phyloP scores from a whole-genome alignment of 2,329 filamentous ascomycete genomes.

The Paraphoma sp. region DNA sequence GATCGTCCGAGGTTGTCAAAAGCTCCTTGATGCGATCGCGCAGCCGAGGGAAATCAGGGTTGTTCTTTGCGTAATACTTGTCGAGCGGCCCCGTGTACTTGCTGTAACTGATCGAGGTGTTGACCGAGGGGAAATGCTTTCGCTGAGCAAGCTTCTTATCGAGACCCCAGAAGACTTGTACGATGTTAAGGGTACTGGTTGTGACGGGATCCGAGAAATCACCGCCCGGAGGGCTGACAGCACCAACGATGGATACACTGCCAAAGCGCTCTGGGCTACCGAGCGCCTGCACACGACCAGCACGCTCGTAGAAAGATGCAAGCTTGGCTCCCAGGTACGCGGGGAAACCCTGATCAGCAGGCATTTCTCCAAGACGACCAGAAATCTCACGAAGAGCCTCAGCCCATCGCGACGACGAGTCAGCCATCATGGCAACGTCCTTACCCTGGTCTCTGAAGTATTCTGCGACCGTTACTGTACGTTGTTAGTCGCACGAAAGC shows the following conservation, averaged over 20 bases:
- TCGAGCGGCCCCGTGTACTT: conserved; percentile 92
- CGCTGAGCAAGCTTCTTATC: conserved; percentile 99
- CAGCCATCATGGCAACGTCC: conserved; percentile 99
- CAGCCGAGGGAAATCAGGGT: conserved; percentile 90
- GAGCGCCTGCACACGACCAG: conserved; percentile 82
- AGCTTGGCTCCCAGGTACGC: conserved; percentile 96
- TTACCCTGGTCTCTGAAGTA: conserved; percentile 98
- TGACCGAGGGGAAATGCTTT: conserved; percentile 99
- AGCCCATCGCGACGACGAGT: conserved; percentile 97
- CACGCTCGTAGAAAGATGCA: conserved; percentile 98
- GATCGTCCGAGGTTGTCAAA: conserved; percentile 91
- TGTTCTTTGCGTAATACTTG: conserved; percentile 92
- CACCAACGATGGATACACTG: conserved; percentile 96
- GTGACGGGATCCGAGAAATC: conserved; percentile 99
- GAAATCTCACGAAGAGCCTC: conserved; percentile 98
- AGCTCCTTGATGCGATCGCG: conserved; percentile 94
- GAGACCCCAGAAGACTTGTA: conserved; percentile 99
- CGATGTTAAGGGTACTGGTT: conserved; percentile 89
- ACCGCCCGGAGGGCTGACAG: conserved; percentile 95
- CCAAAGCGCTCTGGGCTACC: conserved; percentile 88
- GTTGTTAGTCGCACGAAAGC: conserved; percentile 53
- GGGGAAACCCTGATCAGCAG: conserved; percentile 98
- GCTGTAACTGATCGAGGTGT: conserved; percentile 92
- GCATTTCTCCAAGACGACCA: conserved; percentile 98
- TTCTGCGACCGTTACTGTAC: conserved; percentile 96